These are phyloP conservation scores for Aspergillus bombycis DNA, from an alignment of 2,329 filamentous ascomycete species.

Conservation along the genomic window DNA sequence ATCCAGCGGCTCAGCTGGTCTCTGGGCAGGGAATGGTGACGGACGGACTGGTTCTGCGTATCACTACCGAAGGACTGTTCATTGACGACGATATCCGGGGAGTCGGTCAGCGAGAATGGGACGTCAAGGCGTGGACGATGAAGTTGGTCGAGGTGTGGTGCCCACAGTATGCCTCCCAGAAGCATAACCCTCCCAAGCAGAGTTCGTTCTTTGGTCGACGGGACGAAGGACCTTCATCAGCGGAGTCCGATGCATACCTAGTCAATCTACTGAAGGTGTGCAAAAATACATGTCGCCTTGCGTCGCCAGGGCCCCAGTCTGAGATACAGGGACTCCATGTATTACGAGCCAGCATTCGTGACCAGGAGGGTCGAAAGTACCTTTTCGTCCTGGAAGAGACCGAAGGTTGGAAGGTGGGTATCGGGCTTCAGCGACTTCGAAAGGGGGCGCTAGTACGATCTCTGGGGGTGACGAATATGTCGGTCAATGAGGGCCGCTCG, in stretches of 20 bases:
- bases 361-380: conserved; percentile 64
- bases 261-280: conserved; percentile 66
- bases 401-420: conserved; percentile 66
- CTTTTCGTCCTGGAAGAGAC: conserved; percentile 62
- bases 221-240: conserved; percentile 59
- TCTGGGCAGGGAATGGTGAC: conserved; percentile 84
- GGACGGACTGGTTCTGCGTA: conserved; percentile 87
- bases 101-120: conserved; percentile 96
- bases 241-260: conserved; percentile 69
- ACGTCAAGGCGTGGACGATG: conserved; percentile 96
- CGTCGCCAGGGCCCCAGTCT: conserved; percentile 43
- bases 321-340: conserved; percentile 54
- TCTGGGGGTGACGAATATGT: conserved; percentile 50
- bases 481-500: conserved; percentile 22
- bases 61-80: conserved; percentile 92
- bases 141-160: conserved; percentile 90
- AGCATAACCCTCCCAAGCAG: conserved; percentile 32
- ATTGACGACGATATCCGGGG: conserved; percentile 93
- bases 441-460: conserved; percentile 60
- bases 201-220: conserved; percentile 46
- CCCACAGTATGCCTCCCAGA: conserved; percentile 58
- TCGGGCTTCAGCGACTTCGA: conserved; percentile 59
- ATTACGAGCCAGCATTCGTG: conserved; percentile 60
- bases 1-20: conserved; percentile 87
- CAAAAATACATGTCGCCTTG: conserved; percentile 64